Evolutionary conservation across 768 basidiomycete genomes (phyloP), one percentile per base, ranked within the genome.

Genomic region (Collybia sordida): DNA sequence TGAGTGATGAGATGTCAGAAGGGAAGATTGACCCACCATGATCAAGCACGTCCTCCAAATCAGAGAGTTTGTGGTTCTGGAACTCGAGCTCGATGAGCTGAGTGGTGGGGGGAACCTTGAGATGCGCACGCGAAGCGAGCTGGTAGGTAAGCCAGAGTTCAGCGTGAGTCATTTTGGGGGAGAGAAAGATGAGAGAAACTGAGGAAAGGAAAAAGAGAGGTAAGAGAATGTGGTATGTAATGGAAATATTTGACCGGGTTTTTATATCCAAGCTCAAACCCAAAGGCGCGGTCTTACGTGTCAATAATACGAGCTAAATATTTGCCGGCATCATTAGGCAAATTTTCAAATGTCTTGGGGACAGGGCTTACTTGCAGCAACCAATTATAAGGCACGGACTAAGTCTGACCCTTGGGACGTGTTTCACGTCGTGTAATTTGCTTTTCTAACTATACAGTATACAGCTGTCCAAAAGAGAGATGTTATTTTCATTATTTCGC

Each of bases 91-190:
- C 76, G 45, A 79, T 64, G 62, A 79, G 72, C 62, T 78, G 77
- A 25, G 73, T 69, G 17, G 75, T 76, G 15, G 61, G 59, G 9
- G 73, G 68, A 35, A 51, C 50, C 42, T 59, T 56, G 54, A 67
- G 68, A 60, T 68, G 63, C 21, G 59, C 63, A 40, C 75, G 75
- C 37, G 76, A 80, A 31, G 64, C 65, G 54, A 77, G 71, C 56
- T 75, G 71, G 64, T 77, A 80, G 43, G 72, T 70, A 47, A 79
- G 64, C 75, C 75, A 78, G 59, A 79, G 66, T 55, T 77, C 76
- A 36, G 67, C 68, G 53, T 49, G 42, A 31, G 59, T 55, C 59
- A 60, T 60, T 21, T 11, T 49, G 46, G 35, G 21, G 31, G 17
- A 42, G 25, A 37, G 43, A 24, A 28, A 6, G 12, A 31, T 6